Base-by-base conservation (phyloP, 2,329 filamentous ascomycete genomes). In the Emergomyces orientalis region DNA sequence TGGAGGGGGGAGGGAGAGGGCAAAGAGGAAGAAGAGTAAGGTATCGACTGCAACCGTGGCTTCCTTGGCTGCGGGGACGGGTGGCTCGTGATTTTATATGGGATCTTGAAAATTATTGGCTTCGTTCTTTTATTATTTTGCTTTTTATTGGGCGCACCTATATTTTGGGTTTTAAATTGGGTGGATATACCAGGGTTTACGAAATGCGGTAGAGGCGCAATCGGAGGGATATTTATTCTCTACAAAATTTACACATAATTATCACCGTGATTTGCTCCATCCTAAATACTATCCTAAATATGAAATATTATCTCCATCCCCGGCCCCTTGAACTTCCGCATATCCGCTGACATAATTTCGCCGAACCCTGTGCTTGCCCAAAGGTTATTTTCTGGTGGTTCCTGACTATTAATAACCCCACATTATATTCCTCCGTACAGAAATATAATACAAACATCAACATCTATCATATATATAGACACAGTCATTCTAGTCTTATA, bases 1-100 rank as follows among this genome's bases (percentile, higher is more conserved):
- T 17, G 69, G 73, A 9, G 74, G 59, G 30, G 34, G 51, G 54
- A 65, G 75, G 57, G 73, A 72, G 62, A 77, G 72, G 63, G 64
- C 68, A 37, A 73, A 72, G 64, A 74, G 67, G 67, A 73, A 72
- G 67, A 78, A 74, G 67, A 72, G 65, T 51, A 73, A 71, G 63
- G 65, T 63, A 56, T 56, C 19, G 6, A 34, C 51, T 19, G 17
- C 34, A 17, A 17, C 54, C 8, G n/a, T 34, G 17, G 32, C 34
- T 25, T 17, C 30, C 11, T 32, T 13, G 5, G 19, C 30, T 41
- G 9, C 54, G n/a, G 54, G 32, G 2, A 6, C 54, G 14, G 30
- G 51, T 54, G 34, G 54, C 22, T 59, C 51, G 9, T 62, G 49
- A 58, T 49, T 14, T 27, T 30, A 32, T 55, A 14, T 47, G 8